Conservation (phyloP, 441 rosid genomes). For the Flueggea neowawraea region DNA sequence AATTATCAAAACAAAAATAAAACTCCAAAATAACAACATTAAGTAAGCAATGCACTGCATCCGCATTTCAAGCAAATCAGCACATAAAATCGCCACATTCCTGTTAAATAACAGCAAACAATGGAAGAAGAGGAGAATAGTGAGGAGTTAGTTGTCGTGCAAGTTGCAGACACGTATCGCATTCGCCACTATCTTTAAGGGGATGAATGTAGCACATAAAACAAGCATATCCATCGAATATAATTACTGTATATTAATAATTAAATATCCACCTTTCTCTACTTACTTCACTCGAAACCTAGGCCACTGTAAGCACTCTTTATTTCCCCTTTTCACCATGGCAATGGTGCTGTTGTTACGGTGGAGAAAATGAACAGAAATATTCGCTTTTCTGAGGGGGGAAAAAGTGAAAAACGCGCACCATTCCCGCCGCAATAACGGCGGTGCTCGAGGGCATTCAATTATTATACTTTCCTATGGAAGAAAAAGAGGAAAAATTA, state of each 20-base stretch:
- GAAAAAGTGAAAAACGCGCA: constrained; percentile 17
- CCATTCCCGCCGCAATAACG: constrained; percentile 77
- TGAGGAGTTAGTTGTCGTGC: constrained; percentile 6
- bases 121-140: not conserved
- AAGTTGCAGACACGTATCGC: constrained; percentile 20
- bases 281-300: not conserved
- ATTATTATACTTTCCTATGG: constrained; percentile 5
- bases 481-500: constrained; percentile 2
- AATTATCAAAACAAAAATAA: constrained; percentile 22
- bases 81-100: too few relatives aligned
- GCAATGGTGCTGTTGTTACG: not conserved
- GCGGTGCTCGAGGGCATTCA: constrained; percentile 39
- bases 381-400: not conserved
- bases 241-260: not conserved
- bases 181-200: constrained; percentile 18
- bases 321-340: not conserved
- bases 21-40: not conserved
- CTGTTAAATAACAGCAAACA: constrained; percentile 1
- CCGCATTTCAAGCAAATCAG: too few relatives aligned
- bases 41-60: too few relatives aligned
- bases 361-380: not conserved
- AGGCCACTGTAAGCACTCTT: not conserved
- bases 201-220: constrained; percentile 22
- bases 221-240: constrained; percentile 1
- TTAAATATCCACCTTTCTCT: not conserved